Evolutionary conservation across 2,329 filamentous ascomycete species (phyloP).

Genomic region (Pseudohalonectria lignicola): DNA sequence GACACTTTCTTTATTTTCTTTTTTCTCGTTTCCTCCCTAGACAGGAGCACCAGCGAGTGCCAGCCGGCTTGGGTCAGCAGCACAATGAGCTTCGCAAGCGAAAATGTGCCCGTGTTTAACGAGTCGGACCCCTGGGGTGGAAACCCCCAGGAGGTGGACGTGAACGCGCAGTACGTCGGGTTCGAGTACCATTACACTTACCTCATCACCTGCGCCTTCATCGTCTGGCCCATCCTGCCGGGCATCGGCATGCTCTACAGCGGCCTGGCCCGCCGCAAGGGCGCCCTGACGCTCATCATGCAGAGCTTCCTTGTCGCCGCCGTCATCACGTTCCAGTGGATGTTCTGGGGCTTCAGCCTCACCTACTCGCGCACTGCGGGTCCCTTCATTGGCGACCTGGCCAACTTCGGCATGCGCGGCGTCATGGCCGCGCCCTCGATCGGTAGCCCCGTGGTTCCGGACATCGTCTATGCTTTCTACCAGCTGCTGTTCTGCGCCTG

Average conservation of each 20-base stretch:
- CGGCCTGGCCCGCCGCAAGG: conserved; percentile 51
- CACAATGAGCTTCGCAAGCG: background rate
- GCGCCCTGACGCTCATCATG: conserved; percentile 49
- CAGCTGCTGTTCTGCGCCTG: conserved; percentile 51
- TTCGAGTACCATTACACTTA: conserved; percentile 52
- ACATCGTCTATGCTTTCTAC: conserved; percentile 57
- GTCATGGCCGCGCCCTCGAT: conserved; percentile 49
- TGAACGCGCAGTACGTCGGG: conserved; percentile 42
- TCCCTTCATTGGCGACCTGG: conserved; percentile 51
- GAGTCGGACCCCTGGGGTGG: conserved; percentile 13
- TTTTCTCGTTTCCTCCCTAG: too few species aligned
- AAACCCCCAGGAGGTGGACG: conserved; percentile 13
- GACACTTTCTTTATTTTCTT: too few species aligned
- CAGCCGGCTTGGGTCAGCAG: too few species aligned
- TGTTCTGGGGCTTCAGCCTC: conserved; percentile 56
- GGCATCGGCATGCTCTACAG: conserved; percentile 51
- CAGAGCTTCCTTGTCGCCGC: conserved; percentile 48
- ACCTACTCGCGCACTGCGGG: conserved; percentile 49
- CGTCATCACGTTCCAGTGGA: conserved; percentile 42
- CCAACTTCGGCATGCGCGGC: conserved; percentile 50
- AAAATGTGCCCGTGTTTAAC: conserved; percentile 2
- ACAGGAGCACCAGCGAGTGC: too few species aligned
- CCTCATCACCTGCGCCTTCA: conserved; percentile 43
- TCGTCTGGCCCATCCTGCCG: conserved; percentile 57
- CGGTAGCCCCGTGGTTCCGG: conserved; percentile 43